These are phyloP conservation scores for Cyclotella cryptica DNA, from an alignment of 108 stramenopile species.

Conservation along the genomic window DNA sequence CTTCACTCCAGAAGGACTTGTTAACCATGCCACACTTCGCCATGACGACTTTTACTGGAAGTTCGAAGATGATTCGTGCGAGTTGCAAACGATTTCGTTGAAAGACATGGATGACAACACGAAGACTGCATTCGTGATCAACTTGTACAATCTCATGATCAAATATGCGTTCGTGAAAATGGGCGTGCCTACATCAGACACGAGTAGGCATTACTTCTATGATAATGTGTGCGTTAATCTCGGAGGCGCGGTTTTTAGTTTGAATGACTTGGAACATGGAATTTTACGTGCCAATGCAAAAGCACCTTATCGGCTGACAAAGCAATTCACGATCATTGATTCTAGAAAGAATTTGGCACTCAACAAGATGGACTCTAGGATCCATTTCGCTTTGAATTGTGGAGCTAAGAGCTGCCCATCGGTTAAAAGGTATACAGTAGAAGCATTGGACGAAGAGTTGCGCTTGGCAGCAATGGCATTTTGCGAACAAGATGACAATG, in stretches of 20 bases:
- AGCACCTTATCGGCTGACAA: conserved; percentile 35
- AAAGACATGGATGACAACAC: conserved; percentile 40
- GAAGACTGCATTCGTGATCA: conserved; percentile 63
- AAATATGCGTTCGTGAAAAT: conserved; percentile 76
- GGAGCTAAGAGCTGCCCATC: conserved; percentile 74
- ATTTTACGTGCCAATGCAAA: conserved; percentile 65
- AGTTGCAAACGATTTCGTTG: conserved; percentile 57
- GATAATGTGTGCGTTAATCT: conserved; percentile 54
- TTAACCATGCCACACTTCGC: conserved; percentile 45
- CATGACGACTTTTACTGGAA: conserved; percentile 36
- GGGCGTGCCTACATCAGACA: conserved; percentile 45
- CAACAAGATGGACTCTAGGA: conserved; percentile 53
- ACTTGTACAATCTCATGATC: conserved; percentile 83
- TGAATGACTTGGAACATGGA: conserved; percentile 80
- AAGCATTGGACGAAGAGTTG: conserved; percentile 60
- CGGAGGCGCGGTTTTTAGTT: conserved; percentile 42
- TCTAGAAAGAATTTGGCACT: conserved; percentile 20
- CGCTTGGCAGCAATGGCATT: conserved; percentile 56
- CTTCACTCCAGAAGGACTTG: conserved; percentile 37
- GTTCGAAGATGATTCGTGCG: conserved; percentile 73
- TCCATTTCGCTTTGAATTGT: conserved; percentile 87
- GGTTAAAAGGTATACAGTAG: conserved; percentile 57
- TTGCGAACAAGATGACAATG: conserved; percentile 58
- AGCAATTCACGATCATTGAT: conserved; percentile 17
- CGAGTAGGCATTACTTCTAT: conserved; percentile 47